A percentile compares a stretch with the other conserved stretches of the same genome.
Conservation (phyloP, 805 yeast species). For the Starmerella vaccinii region DNA sequence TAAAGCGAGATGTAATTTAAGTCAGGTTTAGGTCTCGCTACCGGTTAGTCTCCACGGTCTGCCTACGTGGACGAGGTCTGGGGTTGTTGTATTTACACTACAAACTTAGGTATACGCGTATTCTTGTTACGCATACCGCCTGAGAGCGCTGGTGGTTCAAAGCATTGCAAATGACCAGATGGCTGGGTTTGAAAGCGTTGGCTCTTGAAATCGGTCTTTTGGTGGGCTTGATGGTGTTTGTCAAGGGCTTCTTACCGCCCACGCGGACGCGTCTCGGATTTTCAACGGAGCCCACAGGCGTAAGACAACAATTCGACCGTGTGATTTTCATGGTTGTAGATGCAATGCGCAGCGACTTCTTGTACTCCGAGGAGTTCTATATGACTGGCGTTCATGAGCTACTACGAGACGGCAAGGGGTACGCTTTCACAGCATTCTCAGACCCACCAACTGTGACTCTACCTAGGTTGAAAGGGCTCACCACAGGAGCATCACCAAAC, state of each 20-base stretch:
- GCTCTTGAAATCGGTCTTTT: conserved; percentile 33
- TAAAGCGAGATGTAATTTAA: not conserved
- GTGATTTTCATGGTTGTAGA: conserved; percentile 80
- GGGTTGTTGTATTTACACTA: too few species aligned
- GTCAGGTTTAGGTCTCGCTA: not conserved
- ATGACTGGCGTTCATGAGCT: conserved; percentile 60
- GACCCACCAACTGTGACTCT: conserved; percentile 95
- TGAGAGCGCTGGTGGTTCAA: too few species aligned
- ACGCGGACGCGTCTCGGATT: conserved; percentile 62
- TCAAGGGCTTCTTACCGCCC: conserved; percentile 85
- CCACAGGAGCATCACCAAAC: conserved; percentile 91
- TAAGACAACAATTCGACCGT: conserved; percentile 46
- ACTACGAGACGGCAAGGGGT: conserved; percentile 54
- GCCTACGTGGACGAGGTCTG: too few species aligned
- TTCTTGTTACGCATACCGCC: not conserved
- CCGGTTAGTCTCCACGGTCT: not conserved
- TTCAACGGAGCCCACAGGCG: conserved; percentile 16
- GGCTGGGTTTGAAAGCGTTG: not conserved
- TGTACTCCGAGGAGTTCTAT: conserved; percentile 54
- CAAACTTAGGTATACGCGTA: too few species aligned
- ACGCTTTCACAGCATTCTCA: conserved; percentile 85
- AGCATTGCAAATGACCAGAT: not conserved
- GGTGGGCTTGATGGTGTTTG: conserved; percentile 51
- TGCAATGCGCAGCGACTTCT: conserved; percentile 82
- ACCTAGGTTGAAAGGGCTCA: conserved; percentile 61